phyloP scores from a whole-genome alignment of 257 asterid genomes.

The Capsicum pubescens region DNA sequence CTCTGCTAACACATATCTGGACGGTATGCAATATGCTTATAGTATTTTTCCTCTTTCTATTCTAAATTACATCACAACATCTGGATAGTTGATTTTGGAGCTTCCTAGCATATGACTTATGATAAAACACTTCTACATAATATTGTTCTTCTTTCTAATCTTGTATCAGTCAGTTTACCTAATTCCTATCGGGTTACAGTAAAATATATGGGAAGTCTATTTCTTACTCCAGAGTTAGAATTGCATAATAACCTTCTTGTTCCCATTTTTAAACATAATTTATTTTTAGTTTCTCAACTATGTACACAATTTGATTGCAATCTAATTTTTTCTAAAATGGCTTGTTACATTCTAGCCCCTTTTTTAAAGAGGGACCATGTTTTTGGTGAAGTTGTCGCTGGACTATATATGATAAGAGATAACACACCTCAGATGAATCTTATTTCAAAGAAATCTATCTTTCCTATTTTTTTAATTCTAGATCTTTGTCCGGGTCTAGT shows the following conservation, averaged over 20 bases:
- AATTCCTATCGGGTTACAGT: background rate
- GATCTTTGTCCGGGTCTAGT: background rate
- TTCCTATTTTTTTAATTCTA: too few species aligned
- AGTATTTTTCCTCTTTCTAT: background rate
- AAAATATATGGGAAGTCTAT: background rate
- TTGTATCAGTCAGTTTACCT: background rate
- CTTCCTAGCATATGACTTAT: background rate
- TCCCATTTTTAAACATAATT: background rate
- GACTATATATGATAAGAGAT: background rate
- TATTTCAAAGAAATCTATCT: background rate
- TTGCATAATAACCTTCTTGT: background rate
- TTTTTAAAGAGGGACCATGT: background rate
- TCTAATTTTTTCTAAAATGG: background rate
- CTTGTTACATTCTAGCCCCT: too few species aligned
- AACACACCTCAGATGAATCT: background rate
- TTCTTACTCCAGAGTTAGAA: background rate
- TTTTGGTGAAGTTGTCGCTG: too few species aligned
- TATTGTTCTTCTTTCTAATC: background rate
- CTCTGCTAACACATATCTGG: background rate
- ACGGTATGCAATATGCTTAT: too few species aligned
- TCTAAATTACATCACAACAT: background rate
- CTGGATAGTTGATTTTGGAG: background rate
- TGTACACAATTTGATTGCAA: background rate
- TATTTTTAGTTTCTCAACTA: background rate
- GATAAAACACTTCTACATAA: background rate